Evolutionary conservation across 1,284 basidiomycete genomes (phyloP).

Genomic region (Clitocybe nebularis): DNA sequence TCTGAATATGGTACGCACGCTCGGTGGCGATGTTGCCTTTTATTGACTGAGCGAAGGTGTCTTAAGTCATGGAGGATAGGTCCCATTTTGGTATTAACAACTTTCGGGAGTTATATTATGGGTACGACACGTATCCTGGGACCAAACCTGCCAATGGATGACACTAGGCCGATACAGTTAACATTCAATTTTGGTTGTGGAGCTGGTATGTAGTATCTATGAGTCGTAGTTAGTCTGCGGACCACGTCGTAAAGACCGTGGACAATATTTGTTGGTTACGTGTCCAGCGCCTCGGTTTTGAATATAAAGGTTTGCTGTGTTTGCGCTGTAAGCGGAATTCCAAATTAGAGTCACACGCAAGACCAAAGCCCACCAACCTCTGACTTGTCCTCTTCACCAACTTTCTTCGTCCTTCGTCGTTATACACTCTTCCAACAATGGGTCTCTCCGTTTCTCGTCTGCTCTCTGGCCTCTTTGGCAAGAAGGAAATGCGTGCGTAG

Average conservation of each 20-base stretch:
- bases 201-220: not conserved
- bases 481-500: slow-evolving; percentile 98
- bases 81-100: no score
- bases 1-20: no score
- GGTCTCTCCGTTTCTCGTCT: slow-evolving; percentile 84
- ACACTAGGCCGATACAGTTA: no score
- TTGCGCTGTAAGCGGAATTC: slow-evolving; percentile 30
- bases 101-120: no score
- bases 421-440: slow-evolving; percentile 51
- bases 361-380: slow-evolving; percentile 28
- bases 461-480: slow-evolving; percentile 89
- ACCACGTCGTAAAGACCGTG: not conserved
- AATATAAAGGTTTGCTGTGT: slow-evolving; percentile 5
- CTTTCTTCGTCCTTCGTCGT: slow-evolving; percentile 29
- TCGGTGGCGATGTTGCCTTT: no score
- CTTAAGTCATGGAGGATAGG: no score
- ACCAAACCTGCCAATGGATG: no score
- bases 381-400: slow-evolving; percentile 33
- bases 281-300: not conserved
- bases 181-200: no score
- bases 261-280: slow-evolving; percentile 1
- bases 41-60: no score
- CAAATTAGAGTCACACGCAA: slow-evolving; percentile 38
- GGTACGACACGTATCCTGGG: no score
- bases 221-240: not conserved